Base-by-base conservation (phyloP, 805 yeast species). In the Metschnikowia gelsemii region DNA sequence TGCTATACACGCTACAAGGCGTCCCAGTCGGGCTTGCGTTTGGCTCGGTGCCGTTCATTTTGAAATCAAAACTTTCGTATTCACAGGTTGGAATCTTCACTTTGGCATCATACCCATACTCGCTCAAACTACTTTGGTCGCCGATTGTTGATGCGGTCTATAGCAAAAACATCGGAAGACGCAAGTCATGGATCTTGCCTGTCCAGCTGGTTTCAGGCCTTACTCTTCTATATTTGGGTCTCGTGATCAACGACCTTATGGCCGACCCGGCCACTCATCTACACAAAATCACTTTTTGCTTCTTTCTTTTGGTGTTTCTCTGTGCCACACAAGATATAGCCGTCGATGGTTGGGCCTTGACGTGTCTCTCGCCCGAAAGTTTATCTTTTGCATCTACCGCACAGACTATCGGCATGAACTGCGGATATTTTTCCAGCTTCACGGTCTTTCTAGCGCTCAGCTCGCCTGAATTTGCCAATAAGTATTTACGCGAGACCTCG, bases 281-380 rank as follows among this genome's bases (percentile, higher is more conserved):
- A 44, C 55, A 66, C 11, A 58, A 64, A 2, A 76, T 93, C 46
- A 87, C 98, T 0, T 52, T 70, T 36, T 73, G 79, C 42, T 93
- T 93, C 63, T 86, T 90, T 54, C 50, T 79, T 17, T 68, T 93
- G 45, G 93, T 93, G 23, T 78, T 91, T 43, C 72, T 90, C 45
- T 90, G 97, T 66, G 97, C 98, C 0, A 91, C 99, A 0, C 99
- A 93, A 63, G 99, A 93, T 60, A 93, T 93, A 42, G 98, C 99
- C 0, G 99, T 93, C 17, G 99, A 93, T 66, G 98, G 99, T 8
- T 93, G 99, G 99, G 97, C 98, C 0, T 68, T 93, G 56, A 93
- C 96, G 1, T 80, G 91, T 28, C 70, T 93, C 38, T 80, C 90
- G 13, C 80, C 81, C 19, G 78, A 78, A 20, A 84, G 95, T 11